A percentile compares a stretch with the other conserved stretches of the same genome.
Conservation (phyloP, 1,284 basidiomycete species). For the Apiotrichum brassicae region DNA sequence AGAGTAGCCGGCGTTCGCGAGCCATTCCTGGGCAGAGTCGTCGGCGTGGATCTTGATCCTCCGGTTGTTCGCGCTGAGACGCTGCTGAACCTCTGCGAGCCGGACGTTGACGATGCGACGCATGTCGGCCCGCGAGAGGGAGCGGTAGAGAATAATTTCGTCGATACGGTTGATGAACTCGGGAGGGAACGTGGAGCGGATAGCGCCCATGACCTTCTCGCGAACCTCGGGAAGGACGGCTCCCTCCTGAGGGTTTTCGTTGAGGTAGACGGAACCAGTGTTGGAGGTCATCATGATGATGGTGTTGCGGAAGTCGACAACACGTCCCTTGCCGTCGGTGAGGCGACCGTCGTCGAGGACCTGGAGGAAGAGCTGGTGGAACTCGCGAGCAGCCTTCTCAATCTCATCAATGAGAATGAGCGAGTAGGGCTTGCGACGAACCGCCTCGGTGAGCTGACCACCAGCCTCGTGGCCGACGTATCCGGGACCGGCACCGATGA, state of each 20-base stretch:
- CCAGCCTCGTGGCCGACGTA: constrained; percentile 56
- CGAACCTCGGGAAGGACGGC: constrained; percentile 43
- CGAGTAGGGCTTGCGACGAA: constrained; percentile 50
- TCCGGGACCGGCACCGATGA: constrained; percentile 54
- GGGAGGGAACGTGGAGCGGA: constrained; percentile 52
- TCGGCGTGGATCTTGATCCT: constrained; percentile 77
- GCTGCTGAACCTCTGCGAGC: constrained; percentile 56
- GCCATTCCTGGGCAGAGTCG: constrained; percentile 69
- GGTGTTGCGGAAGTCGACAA: constrained; percentile 46
- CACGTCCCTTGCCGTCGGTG: constrained; percentile 48
- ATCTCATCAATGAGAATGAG: constrained; percentile 49
- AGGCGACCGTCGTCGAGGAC: constrained; percentile 55
- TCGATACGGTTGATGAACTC: constrained; percentile 55
- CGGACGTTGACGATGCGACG: constrained; percentile 52
- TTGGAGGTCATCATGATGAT: constrained; percentile 55
- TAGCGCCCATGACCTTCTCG: constrained; percentile 50
- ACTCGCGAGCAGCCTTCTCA: constrained; percentile 54
- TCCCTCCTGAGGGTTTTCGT: constrained; percentile 50
- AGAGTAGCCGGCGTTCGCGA: constrained; percentile 78
- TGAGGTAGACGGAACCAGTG: constrained; percentile 52
- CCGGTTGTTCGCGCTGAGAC: constrained; percentile 62
- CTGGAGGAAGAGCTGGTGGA: constrained; percentile 55
- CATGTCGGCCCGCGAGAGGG: constrained; percentile 50
- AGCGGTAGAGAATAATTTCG: constrained; percentile 53
- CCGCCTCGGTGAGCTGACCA: constrained; percentile 52